These are phyloP conservation scores for Crithidia fasciculata DNA, from an alignment of 208 protist genomes.

Conservation along the genomic window DNA sequence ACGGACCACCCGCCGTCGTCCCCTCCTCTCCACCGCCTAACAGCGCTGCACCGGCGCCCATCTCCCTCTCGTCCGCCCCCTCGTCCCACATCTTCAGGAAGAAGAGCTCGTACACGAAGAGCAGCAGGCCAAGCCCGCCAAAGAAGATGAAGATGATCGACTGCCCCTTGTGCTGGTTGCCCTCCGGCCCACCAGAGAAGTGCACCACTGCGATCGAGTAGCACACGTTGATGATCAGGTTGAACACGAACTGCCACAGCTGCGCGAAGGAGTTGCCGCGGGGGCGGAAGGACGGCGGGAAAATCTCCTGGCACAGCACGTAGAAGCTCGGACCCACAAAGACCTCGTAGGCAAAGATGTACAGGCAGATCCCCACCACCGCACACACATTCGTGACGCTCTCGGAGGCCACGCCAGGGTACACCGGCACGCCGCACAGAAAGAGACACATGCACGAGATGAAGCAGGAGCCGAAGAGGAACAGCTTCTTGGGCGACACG, in stretches of 20 bases:
- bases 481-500: conserved; percentile 44
- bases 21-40: not conserved
- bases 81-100: conserved; percentile 25
- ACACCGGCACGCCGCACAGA: conserved; percentile 54
- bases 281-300: conserved; percentile 59
- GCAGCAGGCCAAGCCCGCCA: conserved; percentile 7
- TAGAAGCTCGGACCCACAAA: conserved; percentile 60
- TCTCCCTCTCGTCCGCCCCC: not conserved
- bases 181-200: conserved; percentile 15
- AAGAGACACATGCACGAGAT: conserved; percentile 47
- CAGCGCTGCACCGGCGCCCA: not conserved
- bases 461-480: conserved; percentile 36
- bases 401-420: conserved; percentile 44
- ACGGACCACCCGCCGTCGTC: not conserved
- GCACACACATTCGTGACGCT: conserved; percentile 40
- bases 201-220: conserved; percentile 5
- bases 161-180: conserved; percentile 28
- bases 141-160: conserved; percentile 31
- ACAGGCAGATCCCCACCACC: conserved; percentile 52
- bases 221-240: conserved; percentile 61
- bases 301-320: conserved; percentile 57
- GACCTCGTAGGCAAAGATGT: conserved; percentile 59
- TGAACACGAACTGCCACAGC: conserved; percentile 60
- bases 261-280: conserved; percentile 49
- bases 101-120: conserved; percentile 29